phyloP scores from a whole-genome alignment of 192 early-diverging fungal species.

The Podila epicladia region DNA sequence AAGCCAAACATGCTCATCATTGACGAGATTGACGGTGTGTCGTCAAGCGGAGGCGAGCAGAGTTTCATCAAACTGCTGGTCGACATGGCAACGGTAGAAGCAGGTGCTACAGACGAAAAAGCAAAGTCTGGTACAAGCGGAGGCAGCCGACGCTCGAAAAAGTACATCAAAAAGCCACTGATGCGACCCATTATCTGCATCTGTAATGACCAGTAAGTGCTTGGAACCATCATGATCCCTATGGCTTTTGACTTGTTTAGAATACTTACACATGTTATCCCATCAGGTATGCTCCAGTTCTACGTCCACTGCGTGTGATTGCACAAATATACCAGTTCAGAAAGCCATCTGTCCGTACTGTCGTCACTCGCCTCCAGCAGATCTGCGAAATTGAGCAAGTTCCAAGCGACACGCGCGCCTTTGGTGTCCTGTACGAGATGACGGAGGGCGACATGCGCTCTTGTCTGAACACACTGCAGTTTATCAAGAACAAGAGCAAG shows the following conservation, averaged over 20 bases:
- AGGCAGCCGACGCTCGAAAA: conserved; percentile 35
- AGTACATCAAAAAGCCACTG: conserved; percentile 58
- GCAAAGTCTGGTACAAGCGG: conserved; percentile 9
- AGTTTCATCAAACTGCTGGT: conserved; percentile 87
- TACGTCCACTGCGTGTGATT: conserved; percentile 85
- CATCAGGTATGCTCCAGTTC: conserved; percentile 82
- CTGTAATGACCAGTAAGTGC: conserved; percentile 91
- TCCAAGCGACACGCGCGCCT: conserved; percentile 73
- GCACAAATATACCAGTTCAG: conserved; percentile 79
- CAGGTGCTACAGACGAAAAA: conserved; percentile 15
- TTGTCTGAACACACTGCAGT: conserved; percentile 91
- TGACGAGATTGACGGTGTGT: conserved; percentile 96
- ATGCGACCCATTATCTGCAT: conserved; percentile 97
- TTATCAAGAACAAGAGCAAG: conserved; percentile 42
- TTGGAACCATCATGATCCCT: neutral
- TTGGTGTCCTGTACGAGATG: conserved; percentile 79
- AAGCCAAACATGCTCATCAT: conserved; percentile 89
- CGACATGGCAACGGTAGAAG: conserved; percentile 64
- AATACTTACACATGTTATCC: neutral
- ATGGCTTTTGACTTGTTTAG: neutral
- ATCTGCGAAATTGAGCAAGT: conserved; percentile 85
- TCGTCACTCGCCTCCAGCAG: conserved; percentile 81
- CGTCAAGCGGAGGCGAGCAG: conserved; percentile 75
- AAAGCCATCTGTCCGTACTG: conserved; percentile 65
- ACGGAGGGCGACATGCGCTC: conserved; percentile 89